Base-by-base conservation (phyloP, 352 stramenopile species). In the Pythium pectinolyticum region DNA sequence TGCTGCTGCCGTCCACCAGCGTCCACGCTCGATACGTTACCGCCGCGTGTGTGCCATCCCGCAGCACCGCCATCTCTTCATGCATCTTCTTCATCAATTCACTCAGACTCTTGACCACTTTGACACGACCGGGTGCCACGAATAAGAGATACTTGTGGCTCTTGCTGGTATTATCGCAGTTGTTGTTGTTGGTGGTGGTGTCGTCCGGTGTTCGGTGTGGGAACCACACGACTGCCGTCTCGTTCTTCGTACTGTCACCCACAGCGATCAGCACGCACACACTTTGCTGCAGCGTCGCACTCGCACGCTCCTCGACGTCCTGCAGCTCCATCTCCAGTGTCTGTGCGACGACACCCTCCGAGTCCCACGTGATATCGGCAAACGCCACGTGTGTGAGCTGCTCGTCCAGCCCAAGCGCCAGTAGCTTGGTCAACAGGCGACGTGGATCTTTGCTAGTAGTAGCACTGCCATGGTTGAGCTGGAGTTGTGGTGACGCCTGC, bases 311-410 rank as follows among this genome's bases (percentile, higher is more conserved):
- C n/a, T 84, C 39, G 14, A 90, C 53, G 14, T 88, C 79, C 17
- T 77, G 32, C 1, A 90, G 47, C 45, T 89, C 79, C 67, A 89
- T 88, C 39, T 83, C 72, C 22, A 90, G 68, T 6, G 74, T 88
- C 41, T 88, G 63, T 1, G 39, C 34, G 1, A 77, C 76, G 3
- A 49, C 34, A 1, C 82, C 82, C 51, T 86, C 67, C 0, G 78
- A 77, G 47, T 90, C 81, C 81, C 81, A 90, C 10, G 77, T 81
- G 32, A 88, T 46, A 34, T 90, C 77, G 17, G 72, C 74, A 30
- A 88, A 70, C 19, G 53, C 57, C 19, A 89, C 32, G 0, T 28
- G 22, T 0, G 19, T 41, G 25, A 82, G 35, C 8, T 65, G 35
- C 8, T 54, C 54, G n/a, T 65, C 43, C 19, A 46, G 25, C 2